Conservation (phyloP, 257 asterid species). For the Ehretia macrophylla region DNA sequence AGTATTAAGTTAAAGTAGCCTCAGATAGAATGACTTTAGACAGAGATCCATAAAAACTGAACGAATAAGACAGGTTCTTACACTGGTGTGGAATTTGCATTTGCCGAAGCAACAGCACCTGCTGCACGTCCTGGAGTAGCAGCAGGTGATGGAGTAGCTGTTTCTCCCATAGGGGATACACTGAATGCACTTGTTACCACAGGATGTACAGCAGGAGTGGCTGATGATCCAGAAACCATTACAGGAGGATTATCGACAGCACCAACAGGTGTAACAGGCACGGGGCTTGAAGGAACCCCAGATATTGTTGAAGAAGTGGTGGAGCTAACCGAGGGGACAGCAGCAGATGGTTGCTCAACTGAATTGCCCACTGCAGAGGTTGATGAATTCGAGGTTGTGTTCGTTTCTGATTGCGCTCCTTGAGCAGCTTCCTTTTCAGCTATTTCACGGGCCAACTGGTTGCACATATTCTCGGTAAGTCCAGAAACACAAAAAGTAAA, state of each 20-base stretch:
- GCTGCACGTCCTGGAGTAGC: constrained; percentile 36
- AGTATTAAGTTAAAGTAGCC: constrained; percentile 18
- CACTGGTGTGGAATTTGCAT: constrained; percentile 30
- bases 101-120: constrained; percentile 33
- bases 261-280: constrained; percentile 45
- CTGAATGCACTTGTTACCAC: constrained; percentile 33
- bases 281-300: constrained; percentile 51
- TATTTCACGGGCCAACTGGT: constrained; percentile 87
- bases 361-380: constrained; percentile 36
- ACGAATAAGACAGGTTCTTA: constrained; percentile 21
- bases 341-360: constrained; percentile 45
- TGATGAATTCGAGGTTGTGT: constrained; percentile 32
- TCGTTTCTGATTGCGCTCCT: constrained; percentile 42
- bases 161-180: constrained; percentile 38
- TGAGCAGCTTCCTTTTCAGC: constrained; percentile 66
- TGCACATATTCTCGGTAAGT: constrained; percentile 30
- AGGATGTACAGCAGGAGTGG: constrained; percentile 40
- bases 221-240: constrained; percentile 49
- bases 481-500: constrained; percentile 8
- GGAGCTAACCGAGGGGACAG: constrained; percentile 40
- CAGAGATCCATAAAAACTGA: background rate
- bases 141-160: constrained; percentile 44
- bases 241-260: constrained; percentile 42
- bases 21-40: constrained; percentile 4
- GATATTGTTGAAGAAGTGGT: constrained; percentile 33